Percentiles rank a stretch among this genome's conserved stretches.
phyloP scores from a whole-genome alignment of 192 early-diverging fungal genomes.

The Coemansia erecta region DNA sequence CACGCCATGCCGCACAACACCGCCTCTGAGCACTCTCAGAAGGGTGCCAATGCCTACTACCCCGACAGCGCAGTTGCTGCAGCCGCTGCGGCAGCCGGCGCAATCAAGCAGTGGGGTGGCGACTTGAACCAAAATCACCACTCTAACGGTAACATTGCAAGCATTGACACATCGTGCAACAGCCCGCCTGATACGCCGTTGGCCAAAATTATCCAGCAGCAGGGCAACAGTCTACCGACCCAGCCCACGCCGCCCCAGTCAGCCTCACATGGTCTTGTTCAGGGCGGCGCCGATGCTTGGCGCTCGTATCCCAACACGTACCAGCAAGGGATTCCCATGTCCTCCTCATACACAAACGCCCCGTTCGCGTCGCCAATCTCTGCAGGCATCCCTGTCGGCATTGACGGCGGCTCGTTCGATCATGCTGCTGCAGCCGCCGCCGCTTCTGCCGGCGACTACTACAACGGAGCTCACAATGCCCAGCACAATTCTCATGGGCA shows the following conservation, averaged over 20 bases:
- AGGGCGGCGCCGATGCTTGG: conserved; percentile 23
- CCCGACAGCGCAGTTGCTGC: conserved; percentile 5
- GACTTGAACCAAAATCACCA: conserved; percentile 3
- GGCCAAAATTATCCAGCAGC: conserved; percentile 49
- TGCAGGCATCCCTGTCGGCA: conserved; percentile 15
- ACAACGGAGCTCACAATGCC: conserved; percentile 9
- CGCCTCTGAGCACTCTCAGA: conserved; percentile 16
- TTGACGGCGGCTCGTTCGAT: conserved; percentile 22
- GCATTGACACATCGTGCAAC: conserved; percentile 35
- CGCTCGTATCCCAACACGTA: conserved; percentile 25
- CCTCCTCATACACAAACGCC: conserved; percentile 18
- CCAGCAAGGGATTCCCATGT: conserved; percentile 23
- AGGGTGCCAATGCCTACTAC: conserved; percentile 10
- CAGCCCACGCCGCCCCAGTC: conserved; percentile 50
- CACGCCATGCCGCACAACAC: conserved; percentile 21
- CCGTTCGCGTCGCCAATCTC: conserved; percentile 36
- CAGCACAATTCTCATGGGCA: neutral
- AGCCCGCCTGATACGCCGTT: conserved; percentile 45
- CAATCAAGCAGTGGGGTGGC: conserved; percentile 1
- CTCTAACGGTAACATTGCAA: conserved; percentile 6
- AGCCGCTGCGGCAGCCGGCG: conserved; percentile 4
- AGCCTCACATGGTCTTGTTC: conserved; percentile 33
- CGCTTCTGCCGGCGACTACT: conserved; percentile 20
- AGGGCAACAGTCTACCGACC: conserved; percentile 11
- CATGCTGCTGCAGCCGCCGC: conserved; percentile 8